phyloP scores from a whole-genome alignment of 2,329 filamentous ascomycete genomes.

The Colletotrichum caudatum region DNA sequence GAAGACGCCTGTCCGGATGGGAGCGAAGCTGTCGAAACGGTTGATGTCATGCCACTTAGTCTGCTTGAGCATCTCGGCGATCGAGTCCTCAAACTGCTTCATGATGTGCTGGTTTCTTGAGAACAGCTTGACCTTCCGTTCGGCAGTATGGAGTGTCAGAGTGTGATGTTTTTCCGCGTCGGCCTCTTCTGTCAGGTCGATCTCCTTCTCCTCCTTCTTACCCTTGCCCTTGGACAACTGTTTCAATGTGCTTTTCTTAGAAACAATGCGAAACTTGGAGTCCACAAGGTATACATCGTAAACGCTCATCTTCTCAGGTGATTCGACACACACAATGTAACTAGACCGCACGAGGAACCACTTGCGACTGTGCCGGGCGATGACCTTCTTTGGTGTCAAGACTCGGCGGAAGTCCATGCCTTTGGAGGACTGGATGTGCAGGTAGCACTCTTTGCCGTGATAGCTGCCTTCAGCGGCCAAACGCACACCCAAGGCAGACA shows the following conservation, averaged over 20 bases:
- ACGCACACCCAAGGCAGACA: constrained; percentile 93
- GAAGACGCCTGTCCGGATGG: constrained; percentile 86
- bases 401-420: constrained; percentile 88
- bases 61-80: constrained; percentile 83
- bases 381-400: constrained; percentile 81
- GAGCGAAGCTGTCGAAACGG: constrained; percentile 93
- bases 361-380: constrained; percentile 87
- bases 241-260: constrained; percentile 72
- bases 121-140: constrained; percentile 90
- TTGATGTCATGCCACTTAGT: constrained; percentile 88
- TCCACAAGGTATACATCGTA: constrained; percentile 99
- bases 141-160: constrained; percentile 88
- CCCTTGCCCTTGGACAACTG: constrained; percentile 58
- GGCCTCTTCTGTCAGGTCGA: constrained; percentile 56
- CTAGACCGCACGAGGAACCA: constrained; percentile 99
- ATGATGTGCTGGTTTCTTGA: constrained; percentile 91
- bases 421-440: constrained; percentile 92
- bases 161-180: constrained; percentile 77
- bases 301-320: constrained; percentile 97
- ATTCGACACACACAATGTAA: constrained; percentile 98
- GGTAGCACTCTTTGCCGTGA: constrained; percentile 95
- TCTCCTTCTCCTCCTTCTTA: constrained; percentile 67
- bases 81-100: constrained; percentile 93
- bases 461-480: constrained; percentile 96
- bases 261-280: constrained; percentile 83